These are phyloP conservation scores for Phenoliferia sp. DNA, from an alignment of 1,284 basidiomycete species.

Conservation along the genomic window DNA sequence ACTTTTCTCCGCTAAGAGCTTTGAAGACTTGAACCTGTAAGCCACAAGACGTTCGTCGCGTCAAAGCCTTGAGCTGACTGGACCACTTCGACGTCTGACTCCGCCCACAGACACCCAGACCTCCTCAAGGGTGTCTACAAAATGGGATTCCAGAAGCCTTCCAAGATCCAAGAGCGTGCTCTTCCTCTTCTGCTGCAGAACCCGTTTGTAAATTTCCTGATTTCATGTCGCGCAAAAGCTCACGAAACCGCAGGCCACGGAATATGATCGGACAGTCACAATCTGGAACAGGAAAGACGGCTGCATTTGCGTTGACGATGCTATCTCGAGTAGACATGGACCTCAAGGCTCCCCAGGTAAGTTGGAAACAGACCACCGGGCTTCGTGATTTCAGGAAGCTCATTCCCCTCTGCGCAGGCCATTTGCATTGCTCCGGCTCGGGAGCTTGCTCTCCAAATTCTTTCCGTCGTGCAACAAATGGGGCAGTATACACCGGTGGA, in stretches of 20 bases:
- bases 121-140: slow-evolving; percentile 94
- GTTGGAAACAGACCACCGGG: slow-evolving; percentile 24
- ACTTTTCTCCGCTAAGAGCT: slow-evolving; percentile 86
- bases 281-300: slow-evolving; percentile 98
- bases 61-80: neutral
- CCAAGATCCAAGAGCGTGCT: slow-evolving; percentile 98
- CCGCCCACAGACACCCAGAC: slow-evolving; percentile 64
- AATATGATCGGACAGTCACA: slow-evolving; percentile 99
- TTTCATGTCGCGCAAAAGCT: neutral
- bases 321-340: slow-evolving; percentile 86
- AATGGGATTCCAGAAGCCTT: slow-evolving; percentile 95
- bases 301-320: slow-evolving; percentile 97
- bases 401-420: slow-evolving; percentile 54
- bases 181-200: slow-evolving; percentile 84
- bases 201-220: slow-evolving; percentile 58
- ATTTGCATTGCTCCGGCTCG: slow-evolving; percentile 90
- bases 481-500: slow-evolving; percentile 91
- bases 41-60: slow-evolving; percentile 38
- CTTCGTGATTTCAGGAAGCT: neutral
- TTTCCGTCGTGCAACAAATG: slow-evolving; percentile 89
- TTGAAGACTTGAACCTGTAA: slow-evolving; percentile 88
- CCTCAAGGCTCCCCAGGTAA: slow-evolving; percentile 75
- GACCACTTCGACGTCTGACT: neutral
- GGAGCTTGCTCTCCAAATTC: slow-evolving; percentile 95
- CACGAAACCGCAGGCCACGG: slow-evolving; percentile 57